Evolutionary conservation across 768 basidiomycete genomes (phyloP).

Genomic region (Pleurotus salmoneostramineus): DNA sequence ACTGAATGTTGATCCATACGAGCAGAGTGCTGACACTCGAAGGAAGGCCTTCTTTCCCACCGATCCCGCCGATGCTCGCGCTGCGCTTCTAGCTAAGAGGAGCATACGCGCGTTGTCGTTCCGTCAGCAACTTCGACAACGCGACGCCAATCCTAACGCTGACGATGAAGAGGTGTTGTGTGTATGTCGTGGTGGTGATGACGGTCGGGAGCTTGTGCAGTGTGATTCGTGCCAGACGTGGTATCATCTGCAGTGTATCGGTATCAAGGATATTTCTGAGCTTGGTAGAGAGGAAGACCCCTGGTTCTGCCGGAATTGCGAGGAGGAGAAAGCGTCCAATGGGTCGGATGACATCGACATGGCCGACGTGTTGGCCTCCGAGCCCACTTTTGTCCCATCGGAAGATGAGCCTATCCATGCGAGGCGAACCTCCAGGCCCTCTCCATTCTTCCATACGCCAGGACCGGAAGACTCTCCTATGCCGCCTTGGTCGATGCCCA

Average conservation of each 20-base stretch:
- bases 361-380: constrained; percentile 27
- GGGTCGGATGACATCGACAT: constrained; percentile 4
- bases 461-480: constrained; percentile 51
- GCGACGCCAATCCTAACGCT: constrained; percentile 27
- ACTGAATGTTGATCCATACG: constrained; percentile 34
- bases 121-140: constrained; percentile 40
- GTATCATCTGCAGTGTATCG: constrained; percentile 82
- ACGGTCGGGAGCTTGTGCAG: constrained; percentile 75
- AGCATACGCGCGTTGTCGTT: constrained; percentile 60
- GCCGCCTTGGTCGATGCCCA: constrained; percentile 45
- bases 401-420: constrained; percentile 44
- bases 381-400: constrained; percentile 70
- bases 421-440: constrained; percentile 15
- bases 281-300: constrained; percentile 75
- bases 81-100: constrained; percentile 69
- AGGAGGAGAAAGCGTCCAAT: constrained; percentile 19
- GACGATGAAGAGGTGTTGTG: constrained; percentile 55
- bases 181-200: constrained; percentile 62
- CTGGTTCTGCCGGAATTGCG: constrained; percentile 69
- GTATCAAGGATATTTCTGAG: constrained; percentile 58
- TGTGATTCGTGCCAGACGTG: constrained; percentile 78
- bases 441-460: constrained; percentile 54
- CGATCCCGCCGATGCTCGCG: constrained; percentile 75
- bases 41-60: constrained; percentile 42
- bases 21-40: constrained; percentile 16